A percentile compares a stretch with the other conserved stretches of the same genome.
Evolutionary conservation across 495 filamentous ascomycete genomes (phyloP).

Genomic region (Xylaria telfairii): DNA sequence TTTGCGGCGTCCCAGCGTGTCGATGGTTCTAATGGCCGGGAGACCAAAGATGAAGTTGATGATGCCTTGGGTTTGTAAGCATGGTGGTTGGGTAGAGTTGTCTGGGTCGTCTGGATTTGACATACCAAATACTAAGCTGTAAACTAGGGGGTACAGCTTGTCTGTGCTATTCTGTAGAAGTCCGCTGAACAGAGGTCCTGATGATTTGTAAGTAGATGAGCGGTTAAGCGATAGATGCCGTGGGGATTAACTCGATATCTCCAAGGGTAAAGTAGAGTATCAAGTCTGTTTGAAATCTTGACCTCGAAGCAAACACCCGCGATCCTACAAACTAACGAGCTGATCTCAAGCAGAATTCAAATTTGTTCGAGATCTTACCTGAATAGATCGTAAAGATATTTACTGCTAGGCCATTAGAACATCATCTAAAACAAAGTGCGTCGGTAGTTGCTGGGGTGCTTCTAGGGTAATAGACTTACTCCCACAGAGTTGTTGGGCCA

Average conservation of each 20-base stretch:
- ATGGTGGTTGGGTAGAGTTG: neutral
- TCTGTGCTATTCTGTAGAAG: slow-evolving; percentile 4
- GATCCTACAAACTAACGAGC: neutral
- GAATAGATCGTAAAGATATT: slow-evolving; percentile 43
- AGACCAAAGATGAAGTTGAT: slow-evolving; percentile 76
- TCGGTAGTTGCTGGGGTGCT: neutral
- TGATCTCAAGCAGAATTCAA: neutral
- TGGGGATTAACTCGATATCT: neutral
- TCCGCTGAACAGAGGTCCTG: slow-evolving; percentile 33
- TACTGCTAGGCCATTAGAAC: slow-evolving; percentile 28
- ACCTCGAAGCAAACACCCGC: neutral
- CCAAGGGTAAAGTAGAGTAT: neutral
- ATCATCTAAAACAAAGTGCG: neutral
- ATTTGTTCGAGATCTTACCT: slow-evolving; percentile 24
- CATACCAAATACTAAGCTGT: slow-evolving; percentile 37
- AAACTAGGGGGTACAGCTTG: slow-evolving; percentile 30
- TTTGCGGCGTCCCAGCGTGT: slow-evolving; percentile 75
- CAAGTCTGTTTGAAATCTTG: neutral
- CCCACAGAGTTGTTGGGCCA: slow-evolving; percentile 43
- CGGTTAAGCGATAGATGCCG: neutral
- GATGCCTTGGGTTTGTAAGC: slow-evolving; percentile 49
- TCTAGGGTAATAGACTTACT: slow-evolving; percentile 31
- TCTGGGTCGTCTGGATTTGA: neutral
- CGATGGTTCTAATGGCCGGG: slow-evolving; percentile 75
- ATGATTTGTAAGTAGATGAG: neutral